These are phyloP conservation scores for Fraxinus pennsylvanica DNA, from an alignment of 257 asterid species.

Conservation along the genomic window DNA sequence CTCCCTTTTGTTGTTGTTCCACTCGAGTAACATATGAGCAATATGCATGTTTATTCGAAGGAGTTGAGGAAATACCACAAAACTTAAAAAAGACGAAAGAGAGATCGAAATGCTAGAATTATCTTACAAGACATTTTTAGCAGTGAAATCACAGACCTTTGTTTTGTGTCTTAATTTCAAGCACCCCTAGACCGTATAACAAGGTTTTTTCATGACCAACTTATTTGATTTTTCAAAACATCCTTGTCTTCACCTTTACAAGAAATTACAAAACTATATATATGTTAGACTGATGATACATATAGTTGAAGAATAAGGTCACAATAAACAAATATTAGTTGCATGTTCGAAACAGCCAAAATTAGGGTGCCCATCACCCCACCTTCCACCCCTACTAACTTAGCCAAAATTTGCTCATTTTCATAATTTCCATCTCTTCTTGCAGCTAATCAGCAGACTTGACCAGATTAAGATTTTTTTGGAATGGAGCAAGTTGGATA, in stretches of 20 bases:
- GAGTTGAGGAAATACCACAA: too few relatives aligned
- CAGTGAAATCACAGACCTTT: neutral
- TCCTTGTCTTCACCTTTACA: neutral
- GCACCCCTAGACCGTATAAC: neutral
- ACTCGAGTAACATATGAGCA: too few relatives aligned
- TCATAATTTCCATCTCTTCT: neutral
- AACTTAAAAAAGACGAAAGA: too few relatives aligned
- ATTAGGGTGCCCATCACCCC: slow-evolving; percentile 54
- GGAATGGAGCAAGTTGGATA: slow-evolving; percentile 67
- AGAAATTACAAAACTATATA: neutral
- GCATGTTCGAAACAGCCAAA: slow-evolving; percentile 59
- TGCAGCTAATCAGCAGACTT: slow-evolving; percentile 23
- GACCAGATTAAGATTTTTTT: slow-evolving; percentile 8
- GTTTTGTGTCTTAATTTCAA: neutral
- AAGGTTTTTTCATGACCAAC: neutral
- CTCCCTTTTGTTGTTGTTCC: too few relatives aligned
- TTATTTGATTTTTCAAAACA: neutral
- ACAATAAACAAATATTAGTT: slow-evolving; percentile 45
- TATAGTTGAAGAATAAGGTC: too few relatives aligned
- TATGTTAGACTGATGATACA: neutral
- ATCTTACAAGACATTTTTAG: too few relatives aligned
- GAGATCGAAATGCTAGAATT: too few relatives aligned
- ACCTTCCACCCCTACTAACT: slow-evolving; percentile 45
- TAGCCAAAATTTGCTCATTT: slow-evolving; percentile 32
- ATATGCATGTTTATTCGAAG: too few relatives aligned